A percentile compares a stretch with the other conserved stretches of the same genome.
These are phyloP conservation scores for Backusella tuberculispora DNA, from an alignment of 192 early-diverging fungal genomes.

Conservation along the genomic window DNA sequence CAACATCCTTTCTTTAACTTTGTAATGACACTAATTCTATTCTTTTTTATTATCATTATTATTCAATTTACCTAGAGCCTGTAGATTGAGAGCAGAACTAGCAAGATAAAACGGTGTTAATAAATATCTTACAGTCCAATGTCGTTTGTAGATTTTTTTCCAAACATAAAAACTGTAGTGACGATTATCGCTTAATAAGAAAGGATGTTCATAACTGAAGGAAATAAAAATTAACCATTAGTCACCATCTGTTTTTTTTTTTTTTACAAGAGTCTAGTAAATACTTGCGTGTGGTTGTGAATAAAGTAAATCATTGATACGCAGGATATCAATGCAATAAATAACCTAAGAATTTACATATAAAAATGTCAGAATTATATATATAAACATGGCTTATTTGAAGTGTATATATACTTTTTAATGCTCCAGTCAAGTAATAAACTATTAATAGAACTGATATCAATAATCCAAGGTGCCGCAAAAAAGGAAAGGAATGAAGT, in stretches of 20 bases:
- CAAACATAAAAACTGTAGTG: slow-evolving; percentile 97
- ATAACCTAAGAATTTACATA: not conserved
- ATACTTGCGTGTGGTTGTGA: slow-evolving; percentile 56
- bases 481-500: slow-evolving; percentile 58
- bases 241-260: not conserved
- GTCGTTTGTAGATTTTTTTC: slow-evolving; percentile 73
- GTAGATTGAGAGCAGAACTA: slow-evolving; percentile 44
- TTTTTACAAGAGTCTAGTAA: not conserved
- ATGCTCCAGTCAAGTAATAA: not conserved
- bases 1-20: too few species aligned
- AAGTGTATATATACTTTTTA: slow-evolving; percentile 10
- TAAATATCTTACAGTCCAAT: slow-evolving; percentile 57
- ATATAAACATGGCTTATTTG: not conserved
- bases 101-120: slow-evolving; percentile 70
- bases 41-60: not conserved
- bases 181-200: slow-evolving; percentile 92
- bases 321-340: not conserved
- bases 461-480: slow-evolving; percentile 49
- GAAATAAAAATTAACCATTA: not conserved
- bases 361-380: not conserved
- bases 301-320: slow-evolving; percentile 47
- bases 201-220: slow-evolving; percentile 85
- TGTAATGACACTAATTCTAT: not conserved
- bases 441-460: not conserved
- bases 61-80: slow-evolving; percentile 49